These are phyloP conservation scores for Apodospora peruviana DNA, from an alignment of 495 filamentous ascomycete genomes.

Conservation along the genomic window DNA sequence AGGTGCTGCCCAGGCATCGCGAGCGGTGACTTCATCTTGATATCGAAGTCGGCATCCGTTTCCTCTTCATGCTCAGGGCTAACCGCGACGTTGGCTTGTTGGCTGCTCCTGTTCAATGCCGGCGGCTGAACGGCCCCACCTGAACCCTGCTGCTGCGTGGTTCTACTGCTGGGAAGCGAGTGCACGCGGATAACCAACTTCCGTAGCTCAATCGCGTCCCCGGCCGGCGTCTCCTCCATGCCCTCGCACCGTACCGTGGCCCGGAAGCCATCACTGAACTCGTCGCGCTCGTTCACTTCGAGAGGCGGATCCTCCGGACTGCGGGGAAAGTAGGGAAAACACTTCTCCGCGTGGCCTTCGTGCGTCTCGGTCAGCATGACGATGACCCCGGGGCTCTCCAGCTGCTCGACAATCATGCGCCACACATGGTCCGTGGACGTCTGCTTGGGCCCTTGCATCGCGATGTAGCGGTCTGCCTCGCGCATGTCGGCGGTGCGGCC, in stretches of 20 bases:
- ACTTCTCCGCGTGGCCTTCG: constrained; percentile 80
- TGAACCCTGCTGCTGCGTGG: too few relatives aligned
- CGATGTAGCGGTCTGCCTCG: constrained; percentile 45
- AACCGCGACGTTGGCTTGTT: not conserved
- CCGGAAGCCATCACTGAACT: constrained; percentile 58
- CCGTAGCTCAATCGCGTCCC: constrained; percentile 49
- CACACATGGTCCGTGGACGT: constrained; percentile 72
- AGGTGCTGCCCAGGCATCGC: not conserved
- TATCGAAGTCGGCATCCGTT: constrained; percentile 9
- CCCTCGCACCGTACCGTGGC: constrained; percentile 48
- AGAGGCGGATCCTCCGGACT: constrained; percentile 46
- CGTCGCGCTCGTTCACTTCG: constrained; percentile 53
- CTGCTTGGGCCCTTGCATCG: constrained; percentile 75
- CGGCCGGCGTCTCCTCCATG: constrained; percentile 39
- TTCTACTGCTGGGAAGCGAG: too few relatives aligned
- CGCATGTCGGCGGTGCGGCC: constrained; percentile 21
- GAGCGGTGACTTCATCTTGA: constrained; percentile 15
- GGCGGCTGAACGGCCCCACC: not conserved
- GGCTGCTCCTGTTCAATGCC: not conserved
- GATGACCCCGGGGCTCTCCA: constrained; percentile 71
- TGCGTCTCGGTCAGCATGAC: constrained; percentile 94
- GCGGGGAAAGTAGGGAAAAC: constrained; percentile 82
- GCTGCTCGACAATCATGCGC: constrained; percentile 94
- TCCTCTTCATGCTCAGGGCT: constrained; percentile 2
- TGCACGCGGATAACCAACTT: constrained; percentile 45